Conservation (phyloP, 768 basidiomycete species). For the Clitopilus passeckerianus region DNA sequence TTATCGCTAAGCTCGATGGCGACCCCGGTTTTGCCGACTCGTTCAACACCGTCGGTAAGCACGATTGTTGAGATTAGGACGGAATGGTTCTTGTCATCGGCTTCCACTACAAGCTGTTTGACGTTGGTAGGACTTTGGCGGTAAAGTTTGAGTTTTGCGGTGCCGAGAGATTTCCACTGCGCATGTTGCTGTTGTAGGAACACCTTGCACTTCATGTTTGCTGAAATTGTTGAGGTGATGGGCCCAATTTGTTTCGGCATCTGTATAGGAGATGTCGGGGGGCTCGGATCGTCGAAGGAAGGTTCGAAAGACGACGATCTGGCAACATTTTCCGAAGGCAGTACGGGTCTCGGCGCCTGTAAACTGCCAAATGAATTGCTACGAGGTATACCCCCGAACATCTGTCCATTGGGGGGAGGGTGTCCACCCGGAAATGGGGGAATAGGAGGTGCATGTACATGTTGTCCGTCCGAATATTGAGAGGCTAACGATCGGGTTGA, state of each 20-base stretch:
- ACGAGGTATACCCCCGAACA: constrained; percentile 21
- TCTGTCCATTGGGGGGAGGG: constrained; percentile 18
- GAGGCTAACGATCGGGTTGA: constrained; percentile 57
- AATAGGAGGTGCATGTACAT: constrained; percentile 31
- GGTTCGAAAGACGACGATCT: constrained; percentile 49
- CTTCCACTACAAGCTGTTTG: constrained; percentile 95
- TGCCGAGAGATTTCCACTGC: constrained; percentile 96
- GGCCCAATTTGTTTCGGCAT: constrained; percentile 53
- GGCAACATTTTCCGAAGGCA: constrained; percentile 59
- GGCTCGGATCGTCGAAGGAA: constrained; percentile 68
- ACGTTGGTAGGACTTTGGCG: constrained; percentile 79
- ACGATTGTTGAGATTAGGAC: constrained; percentile 94
- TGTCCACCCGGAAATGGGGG: constrained; percentile 34
- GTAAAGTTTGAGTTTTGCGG: constrained; percentile 85
- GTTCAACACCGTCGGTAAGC: constrained; percentile 91
- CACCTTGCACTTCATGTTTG: constrained; percentile 97
- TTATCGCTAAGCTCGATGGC: constrained; percentile 93
- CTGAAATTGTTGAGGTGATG: constrained; percentile 70
- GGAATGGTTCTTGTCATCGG: constrained; percentile 69
- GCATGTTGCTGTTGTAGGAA: constrained; percentile 93
- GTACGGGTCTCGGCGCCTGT: constrained; percentile 43
- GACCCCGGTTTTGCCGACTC: constrained; percentile 98
- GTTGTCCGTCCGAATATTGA: constrained; percentile 43
- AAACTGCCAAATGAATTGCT: constrained; percentile 34
- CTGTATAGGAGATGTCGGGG: constrained; percentile 78